Evolutionary conservation across 768 basidiomycete species (phyloP).

Genomic region (Termitomyces bulborhizus): DNA sequence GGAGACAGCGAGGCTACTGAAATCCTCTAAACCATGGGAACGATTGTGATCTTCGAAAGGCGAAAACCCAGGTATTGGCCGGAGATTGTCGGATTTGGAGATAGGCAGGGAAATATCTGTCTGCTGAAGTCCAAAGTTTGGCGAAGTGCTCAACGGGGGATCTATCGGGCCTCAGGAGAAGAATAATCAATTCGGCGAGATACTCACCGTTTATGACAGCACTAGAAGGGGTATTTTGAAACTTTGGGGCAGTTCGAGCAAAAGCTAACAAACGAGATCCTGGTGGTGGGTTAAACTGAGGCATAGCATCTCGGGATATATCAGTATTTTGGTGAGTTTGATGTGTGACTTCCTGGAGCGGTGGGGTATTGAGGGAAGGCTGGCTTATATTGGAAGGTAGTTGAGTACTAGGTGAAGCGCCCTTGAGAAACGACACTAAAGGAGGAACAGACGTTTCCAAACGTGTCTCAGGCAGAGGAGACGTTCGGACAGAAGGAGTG

Average conservation of each 20-base stretch:
- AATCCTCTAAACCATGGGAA: conserved; percentile 18
- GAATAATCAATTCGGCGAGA: not conserved
- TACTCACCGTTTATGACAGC: conserved; percentile 21
- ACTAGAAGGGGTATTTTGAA: conserved; percentile 12
- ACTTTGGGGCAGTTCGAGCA: conserved; percentile 27
- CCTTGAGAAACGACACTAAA: conserved; percentile 10
- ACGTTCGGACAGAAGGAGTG: not conserved
- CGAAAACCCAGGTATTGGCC: conserved; percentile 36
- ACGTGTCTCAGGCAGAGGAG: conserved; percentile 7
- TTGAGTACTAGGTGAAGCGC: not conserved
- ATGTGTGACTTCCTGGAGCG: not conserved
- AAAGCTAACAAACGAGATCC: conserved; percentile 48
- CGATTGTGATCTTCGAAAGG: conserved; percentile 50
- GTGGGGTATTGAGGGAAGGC: conserved; percentile 1
- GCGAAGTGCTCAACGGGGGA: not conserved
- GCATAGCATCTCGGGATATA: conserved; percentile 7
- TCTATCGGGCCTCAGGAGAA: not conserved
- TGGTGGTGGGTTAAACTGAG: conserved; percentile 40
- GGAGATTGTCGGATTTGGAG: conserved; percentile 23
- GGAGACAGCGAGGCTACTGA: conserved; percentile 5
- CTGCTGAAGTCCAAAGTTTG: conserved; percentile 8
- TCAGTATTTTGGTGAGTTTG: conserved; percentile 6
- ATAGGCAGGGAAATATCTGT: conserved; percentile 16
- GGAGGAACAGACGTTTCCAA: not conserved
- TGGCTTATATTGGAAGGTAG: not conserved